Percentiles rank a stretch among this genome's conserved stretches.
These are phyloP conservation scores for Babesia bovis DNA, from an alignment of 169 alveolate species.

Conservation along the genomic window DNA sequence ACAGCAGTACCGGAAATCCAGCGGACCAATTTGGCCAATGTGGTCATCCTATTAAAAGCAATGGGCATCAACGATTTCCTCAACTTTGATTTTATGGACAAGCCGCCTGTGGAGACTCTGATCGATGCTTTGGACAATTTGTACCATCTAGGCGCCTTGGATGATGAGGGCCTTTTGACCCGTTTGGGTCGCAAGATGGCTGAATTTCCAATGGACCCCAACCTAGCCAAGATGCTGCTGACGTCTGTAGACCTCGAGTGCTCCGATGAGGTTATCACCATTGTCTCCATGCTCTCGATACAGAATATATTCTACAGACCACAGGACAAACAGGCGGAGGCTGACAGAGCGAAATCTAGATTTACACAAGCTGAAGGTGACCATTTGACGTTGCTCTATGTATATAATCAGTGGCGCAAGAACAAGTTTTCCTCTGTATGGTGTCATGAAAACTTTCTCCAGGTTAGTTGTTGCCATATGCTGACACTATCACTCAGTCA, in stretches of 20 bases:
- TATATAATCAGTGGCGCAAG: constrained; percentile 93
- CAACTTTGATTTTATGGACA: constrained; percentile 99
- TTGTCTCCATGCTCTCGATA: constrained; percentile 96
- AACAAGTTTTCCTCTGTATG: constrained; percentile 91
- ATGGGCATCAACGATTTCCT: constrained; percentile 99
- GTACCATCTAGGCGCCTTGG: constrained; percentile 97
- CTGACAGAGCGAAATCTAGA: constrained; percentile 94
- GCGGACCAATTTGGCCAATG: constrained; percentile 97
- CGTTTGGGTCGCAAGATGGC: constrained; percentile 99
- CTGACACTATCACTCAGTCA: constrained; percentile 27
- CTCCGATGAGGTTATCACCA: constrained; percentile 96
- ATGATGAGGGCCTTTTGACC: constrained; percentile 99
- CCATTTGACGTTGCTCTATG: constrained; percentile 93
- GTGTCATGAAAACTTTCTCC: constrained; percentile 97
- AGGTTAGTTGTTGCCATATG: constrained; percentile 66
- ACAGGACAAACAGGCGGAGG: constrained; percentile 92
- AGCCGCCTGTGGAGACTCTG: constrained; percentile 85
- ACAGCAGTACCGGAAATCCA: constrained; percentile 99
- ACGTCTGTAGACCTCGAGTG: constrained; percentile 97
- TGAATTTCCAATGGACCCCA: constrained; percentile 98
- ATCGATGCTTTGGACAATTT: constrained; percentile 96
- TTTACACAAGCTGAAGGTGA: constrained; percentile 98
- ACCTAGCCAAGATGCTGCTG: constrained; percentile 93
- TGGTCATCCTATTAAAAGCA: constrained; percentile 97
- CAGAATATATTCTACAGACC: constrained; percentile 98